Percentiles rank a stretch among this genome's conserved stretches.
These are phyloP conservation scores for Coccomyxa subellipsoidea DNA, from an alignment of 163 green algal genomes.

Conservation along the genomic window DNA sequence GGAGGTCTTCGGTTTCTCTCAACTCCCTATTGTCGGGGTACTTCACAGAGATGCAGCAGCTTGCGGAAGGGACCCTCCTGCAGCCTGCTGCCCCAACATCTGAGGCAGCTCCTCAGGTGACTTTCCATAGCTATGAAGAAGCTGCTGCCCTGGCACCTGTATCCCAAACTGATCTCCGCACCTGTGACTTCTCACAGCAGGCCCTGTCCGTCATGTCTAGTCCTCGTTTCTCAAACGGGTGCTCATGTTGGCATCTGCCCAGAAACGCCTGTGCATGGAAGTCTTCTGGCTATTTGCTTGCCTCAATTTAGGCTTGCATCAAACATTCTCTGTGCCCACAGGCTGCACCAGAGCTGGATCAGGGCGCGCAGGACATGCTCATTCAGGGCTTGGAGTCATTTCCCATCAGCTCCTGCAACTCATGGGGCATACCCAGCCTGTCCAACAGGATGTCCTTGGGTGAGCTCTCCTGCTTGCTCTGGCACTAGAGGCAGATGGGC, in stretches of 20 bases:
- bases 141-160: not conserved
- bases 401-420: slow-evolving; percentile 6
- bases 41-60: not conserved
- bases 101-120: not conserved
- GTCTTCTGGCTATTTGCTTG: too few species aligned
- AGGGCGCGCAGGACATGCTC: not conserved
- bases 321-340: too few species aligned
- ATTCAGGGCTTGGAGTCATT: not conserved
- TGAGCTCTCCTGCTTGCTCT: too few species aligned
- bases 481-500: too few species aligned
- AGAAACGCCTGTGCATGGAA: too few species aligned
- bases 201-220: too few species aligned
- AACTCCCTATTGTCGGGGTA: not conserved
- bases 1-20: not conserved
- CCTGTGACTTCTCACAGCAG: too few species aligned
- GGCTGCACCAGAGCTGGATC: not conserved
- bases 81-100: not conserved
- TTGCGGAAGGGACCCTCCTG: not conserved
- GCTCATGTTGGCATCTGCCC: too few species aligned
- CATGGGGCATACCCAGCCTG: not conserved
- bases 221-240: too few species aligned
- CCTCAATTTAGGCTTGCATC: too few species aligned
- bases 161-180: too few species aligned
- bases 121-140: not conserved
- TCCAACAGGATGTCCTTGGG: not conserved